Percentiles rank a stretch among this genome's conserved stretches.
Conservation (phyloP, 2,329 filamentous ascomycete genomes). For the Apiospora saccharicola region DNA sequence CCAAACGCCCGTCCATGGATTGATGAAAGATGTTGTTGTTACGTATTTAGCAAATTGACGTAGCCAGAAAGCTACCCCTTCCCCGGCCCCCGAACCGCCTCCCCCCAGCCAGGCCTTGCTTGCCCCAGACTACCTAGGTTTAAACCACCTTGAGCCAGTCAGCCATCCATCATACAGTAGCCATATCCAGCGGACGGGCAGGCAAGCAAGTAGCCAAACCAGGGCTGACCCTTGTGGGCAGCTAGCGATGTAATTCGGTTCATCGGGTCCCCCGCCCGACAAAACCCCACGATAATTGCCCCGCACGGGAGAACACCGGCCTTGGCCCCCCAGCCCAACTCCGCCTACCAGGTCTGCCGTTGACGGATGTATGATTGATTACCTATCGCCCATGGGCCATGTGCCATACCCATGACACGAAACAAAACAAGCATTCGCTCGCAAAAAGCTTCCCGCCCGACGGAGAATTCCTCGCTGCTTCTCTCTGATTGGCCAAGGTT, state of each 20-base stretch:
- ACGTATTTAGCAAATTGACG: not conserved
- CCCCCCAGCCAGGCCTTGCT: too few relatives aligned
- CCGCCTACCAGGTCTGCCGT: not conserved
- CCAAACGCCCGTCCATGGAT: not conserved
- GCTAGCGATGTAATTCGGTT: not conserved
- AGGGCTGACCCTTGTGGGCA: not conserved
- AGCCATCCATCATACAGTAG: too few relatives aligned
- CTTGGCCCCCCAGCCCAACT: not conserved
- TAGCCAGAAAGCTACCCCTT: not conserved
- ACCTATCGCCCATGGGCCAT: not conserved
- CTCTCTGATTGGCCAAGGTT: not conserved
- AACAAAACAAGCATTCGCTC: not conserved
- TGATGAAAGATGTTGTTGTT: not conserved
- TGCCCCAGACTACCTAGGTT: too few relatives aligned
- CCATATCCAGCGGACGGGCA: too few relatives aligned
- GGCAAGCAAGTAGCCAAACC: too few relatives aligned
- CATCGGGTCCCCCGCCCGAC: not conserved
- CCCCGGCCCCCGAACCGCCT: too few relatives aligned
- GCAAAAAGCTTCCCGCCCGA: not conserved
- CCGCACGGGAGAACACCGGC: slow-evolving; percentile 17
- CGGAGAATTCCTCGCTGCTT: slow-evolving; percentile 15
- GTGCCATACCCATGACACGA: not conserved
- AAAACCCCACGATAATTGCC: not conserved
- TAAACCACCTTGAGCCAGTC: too few relatives aligned
- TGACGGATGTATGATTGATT: not conserved